Evolutionary conservation across 768 basidiomycete species (phyloP).

Genomic region (Tricholoma saponaceum): DNA sequence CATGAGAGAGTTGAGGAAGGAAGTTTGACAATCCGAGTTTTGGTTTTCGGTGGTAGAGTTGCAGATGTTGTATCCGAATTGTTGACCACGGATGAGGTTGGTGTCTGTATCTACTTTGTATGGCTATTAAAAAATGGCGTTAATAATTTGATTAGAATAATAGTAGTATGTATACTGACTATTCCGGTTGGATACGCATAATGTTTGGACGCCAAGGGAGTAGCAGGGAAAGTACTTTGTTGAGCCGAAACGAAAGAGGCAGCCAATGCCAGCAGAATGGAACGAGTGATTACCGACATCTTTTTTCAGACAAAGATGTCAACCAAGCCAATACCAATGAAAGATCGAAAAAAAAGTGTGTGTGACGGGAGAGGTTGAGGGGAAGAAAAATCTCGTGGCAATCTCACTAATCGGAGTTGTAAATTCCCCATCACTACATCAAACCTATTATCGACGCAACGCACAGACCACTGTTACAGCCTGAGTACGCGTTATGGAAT

Average conservation of each 20-base stretch:
- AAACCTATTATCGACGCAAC: too few species aligned
- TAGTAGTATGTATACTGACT: slow-evolving; percentile 21
- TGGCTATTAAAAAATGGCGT: slow-evolving; percentile 19
- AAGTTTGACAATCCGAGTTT: slow-evolving; percentile 57
- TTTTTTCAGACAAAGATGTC: neutral
- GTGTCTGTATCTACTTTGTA: slow-evolving; percentile 35
- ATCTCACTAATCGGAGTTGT: too few species aligned
- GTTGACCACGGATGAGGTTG: slow-evolving; percentile 31
- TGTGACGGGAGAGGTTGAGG: too few species aligned
- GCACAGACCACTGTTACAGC: too few species aligned
- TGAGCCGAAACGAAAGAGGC: neutral
- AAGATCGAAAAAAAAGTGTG: too few species aligned
- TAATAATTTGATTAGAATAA: neutral
- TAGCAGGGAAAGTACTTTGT: slow-evolving; percentile 32
- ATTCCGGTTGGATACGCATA: slow-evolving; percentile 38
- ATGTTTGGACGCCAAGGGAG: slow-evolving; percentile 37
- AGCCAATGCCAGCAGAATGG: neutral
- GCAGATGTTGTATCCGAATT: slow-evolving; percentile 64
- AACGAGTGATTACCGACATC: slow-evolving; percentile 1
- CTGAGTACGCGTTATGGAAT: neutral
- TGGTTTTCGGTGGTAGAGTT: slow-evolving; percentile 66
- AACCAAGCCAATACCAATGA: too few species aligned
- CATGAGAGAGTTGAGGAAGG: slow-evolving; percentile 45
- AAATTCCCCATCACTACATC: too few species aligned
- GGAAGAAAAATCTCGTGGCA: too few species aligned